These are phyloP conservation scores for Silene latifolia DNA, from an alignment of 148 eudicot species.

Conservation along the genomic window DNA sequence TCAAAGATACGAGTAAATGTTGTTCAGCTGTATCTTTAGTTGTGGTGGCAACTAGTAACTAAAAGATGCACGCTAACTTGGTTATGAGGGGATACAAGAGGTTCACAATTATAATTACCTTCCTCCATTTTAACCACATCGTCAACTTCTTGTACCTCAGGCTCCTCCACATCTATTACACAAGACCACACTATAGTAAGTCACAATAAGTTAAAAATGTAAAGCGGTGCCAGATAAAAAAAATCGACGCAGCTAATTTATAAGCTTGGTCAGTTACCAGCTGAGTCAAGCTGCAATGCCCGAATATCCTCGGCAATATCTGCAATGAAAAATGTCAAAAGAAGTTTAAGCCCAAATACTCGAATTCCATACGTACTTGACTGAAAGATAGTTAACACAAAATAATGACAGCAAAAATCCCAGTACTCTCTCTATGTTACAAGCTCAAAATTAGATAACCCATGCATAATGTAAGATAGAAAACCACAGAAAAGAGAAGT, in stretches of 20 bases:
- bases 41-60: background rate
- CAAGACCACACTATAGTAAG: background rate
- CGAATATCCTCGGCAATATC: constrained; percentile 80
- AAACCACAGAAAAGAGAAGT: background rate
- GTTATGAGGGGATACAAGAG: background rate
- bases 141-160: constrained; percentile 39
- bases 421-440: background rate
- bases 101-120: constrained; percentile 31
- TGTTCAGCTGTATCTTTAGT: background rate
- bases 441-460: background rate
- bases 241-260: background rate
- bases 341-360: background rate
- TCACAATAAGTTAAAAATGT: background rate
- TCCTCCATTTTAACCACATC: constrained; percentile 42
- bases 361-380: background rate
- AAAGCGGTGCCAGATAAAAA: background rate
- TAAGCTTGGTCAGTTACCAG: constrained; percentile 37
- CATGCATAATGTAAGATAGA: background rate
- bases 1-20: background rate
- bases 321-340: constrained; percentile 7
- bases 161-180: constrained; percentile 46
- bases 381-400: background rate
- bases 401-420: background rate
- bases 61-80: background rate
- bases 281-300: constrained; percentile 84